Conservation (phyloP, 1,139 yeast genomes). For the Suhomyces choctaworum region DNA sequence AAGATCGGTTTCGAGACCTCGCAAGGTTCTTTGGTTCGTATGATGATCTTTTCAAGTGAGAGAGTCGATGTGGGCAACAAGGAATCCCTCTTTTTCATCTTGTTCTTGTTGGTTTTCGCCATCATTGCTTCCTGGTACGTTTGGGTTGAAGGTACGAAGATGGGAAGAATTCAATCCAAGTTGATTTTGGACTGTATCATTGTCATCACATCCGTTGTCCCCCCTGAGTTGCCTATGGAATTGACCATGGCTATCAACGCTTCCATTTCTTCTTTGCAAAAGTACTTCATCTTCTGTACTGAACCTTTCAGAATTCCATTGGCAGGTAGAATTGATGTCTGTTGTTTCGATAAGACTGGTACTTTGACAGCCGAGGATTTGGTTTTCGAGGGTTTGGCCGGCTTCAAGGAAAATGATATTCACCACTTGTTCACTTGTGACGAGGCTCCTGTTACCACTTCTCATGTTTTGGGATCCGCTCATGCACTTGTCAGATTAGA, state of each 20-base stretch:
- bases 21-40: constrained; percentile 96
- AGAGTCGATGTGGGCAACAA: constrained; percentile 95
- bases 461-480: constrained; percentile 85
- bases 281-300: constrained; percentile 90
- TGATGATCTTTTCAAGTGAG: constrained; percentile 96
- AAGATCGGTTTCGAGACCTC: constrained; percentile 98
- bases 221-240: constrained; percentile 99
- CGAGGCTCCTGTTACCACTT: constrained; percentile 64
- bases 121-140: constrained; percentile 97
- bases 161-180: constrained; percentile 94
- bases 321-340: constrained; percentile 97
- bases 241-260: constrained; percentile 96
- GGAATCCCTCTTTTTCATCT: constrained; percentile 89
- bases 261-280: constrained; percentile 83
- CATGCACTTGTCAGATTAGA: constrained; percentile 93
- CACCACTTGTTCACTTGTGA: constrained; percentile 59
- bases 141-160: constrained; percentile 95
- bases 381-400: constrained; percentile 95
- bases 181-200: constrained; percentile 92
- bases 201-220: constrained; percentile 95
- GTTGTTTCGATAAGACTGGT: constrained; percentile 98
- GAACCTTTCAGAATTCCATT: constrained; percentile 98
- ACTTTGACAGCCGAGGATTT: constrained; percentile 96
- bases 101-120: constrained; percentile 87
- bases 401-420: constrained; percentile 57